Base-by-base conservation (phyloP, 2,329 filamentous ascomycete genomes). In the Calonectria pauciramosa region DNA sequence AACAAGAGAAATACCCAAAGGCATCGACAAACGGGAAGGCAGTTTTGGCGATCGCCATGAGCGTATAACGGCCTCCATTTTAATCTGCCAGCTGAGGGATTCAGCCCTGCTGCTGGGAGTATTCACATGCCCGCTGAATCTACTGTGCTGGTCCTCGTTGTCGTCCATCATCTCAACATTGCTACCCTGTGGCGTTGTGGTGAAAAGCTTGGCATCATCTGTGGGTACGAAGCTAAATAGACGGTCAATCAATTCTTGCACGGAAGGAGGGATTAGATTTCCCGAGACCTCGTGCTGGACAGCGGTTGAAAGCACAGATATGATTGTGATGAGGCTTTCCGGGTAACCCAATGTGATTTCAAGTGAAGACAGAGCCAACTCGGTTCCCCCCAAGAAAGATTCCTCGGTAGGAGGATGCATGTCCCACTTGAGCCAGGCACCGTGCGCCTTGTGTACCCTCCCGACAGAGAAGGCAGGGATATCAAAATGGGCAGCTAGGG, bases 401-500 rank as follows among this genome's bases (percentile, higher is more conserved):
- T 13, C 13, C n/a, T 65, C 41, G 1, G 38, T 32, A 13, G 18
- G 41, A 13, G 60, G 60, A 23, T 49, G 28, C 38, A 65, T 49
- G 20, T 49, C 41, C 60, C 60, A 65, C 4, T 65, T 49, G 16
- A 65, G 41, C 60, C 60, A 65, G 32, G 60, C 41, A 13, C 28
- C 60, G 10, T 65, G 60, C 26, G 38, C 41, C 23, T 13, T 26
- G n/a, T 65, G 60, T 10, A 44, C 26, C 13, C 60, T 49, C 1
- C 60, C 60, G 4, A 65, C 41, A 13, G 60, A 65, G 28, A 65
- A 65, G 5, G 60, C 60, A n/a, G 60, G 41, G 41, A 49, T 65
- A 28, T 65, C 60, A 26, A 65, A 65, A 34, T 65, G 60, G 3
- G 60, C 60, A 18, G 41, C 60, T 18, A 65, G 30, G 2, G 60